These are phyloP conservation scores for Gossypium australe DNA, from an alignment of 345 rosid genomes.

Conservation along the genomic window DNA sequence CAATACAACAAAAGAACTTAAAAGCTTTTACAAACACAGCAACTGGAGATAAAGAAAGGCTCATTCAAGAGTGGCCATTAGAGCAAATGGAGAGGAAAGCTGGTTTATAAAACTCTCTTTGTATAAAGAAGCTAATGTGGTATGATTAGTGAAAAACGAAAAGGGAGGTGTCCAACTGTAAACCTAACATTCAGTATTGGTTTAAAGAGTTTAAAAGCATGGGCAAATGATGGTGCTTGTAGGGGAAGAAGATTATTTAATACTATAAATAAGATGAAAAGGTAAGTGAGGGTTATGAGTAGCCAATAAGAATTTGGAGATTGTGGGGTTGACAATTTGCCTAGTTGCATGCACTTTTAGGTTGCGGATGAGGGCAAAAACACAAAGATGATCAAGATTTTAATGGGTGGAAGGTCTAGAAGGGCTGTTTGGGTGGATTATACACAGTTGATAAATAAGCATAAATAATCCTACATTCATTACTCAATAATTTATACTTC, in stretches of 20 bases:
- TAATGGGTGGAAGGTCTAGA: conserved; percentile 8
- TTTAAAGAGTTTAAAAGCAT: conserved; percentile 7
- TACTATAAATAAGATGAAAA: neutral
- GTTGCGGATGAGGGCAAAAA: conserved; percentile 13
- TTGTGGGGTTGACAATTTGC: conserved; percentile 37
- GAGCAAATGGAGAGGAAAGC: conserved; percentile 5
- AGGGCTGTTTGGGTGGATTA: neutral
- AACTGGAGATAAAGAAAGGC: conserved; percentile 6
- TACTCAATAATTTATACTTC: neutral
- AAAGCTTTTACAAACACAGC: neutral
- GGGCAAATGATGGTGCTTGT: conserved; percentile 17
- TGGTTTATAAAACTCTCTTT: conserved; percentile 15
- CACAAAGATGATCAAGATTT: conserved; percentile 20
- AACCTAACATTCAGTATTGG: conserved; percentile 9
- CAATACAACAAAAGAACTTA: neutral
- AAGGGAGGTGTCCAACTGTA: neutral
- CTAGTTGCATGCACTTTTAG: conserved; percentile 22
- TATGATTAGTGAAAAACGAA: conserved; percentile 23
- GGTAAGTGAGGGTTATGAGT: neutral
- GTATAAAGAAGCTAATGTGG: conserved; percentile 24
- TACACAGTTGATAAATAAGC: neutral
- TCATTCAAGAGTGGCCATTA: conserved; percentile 10
- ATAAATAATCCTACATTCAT: neutral
- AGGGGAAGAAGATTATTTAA: neutral
- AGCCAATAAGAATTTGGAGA: conserved; percentile 2